phyloP scores from a whole-genome alignment of 2,329 filamentous ascomycete species.

The Nemania abortiva region DNA sequence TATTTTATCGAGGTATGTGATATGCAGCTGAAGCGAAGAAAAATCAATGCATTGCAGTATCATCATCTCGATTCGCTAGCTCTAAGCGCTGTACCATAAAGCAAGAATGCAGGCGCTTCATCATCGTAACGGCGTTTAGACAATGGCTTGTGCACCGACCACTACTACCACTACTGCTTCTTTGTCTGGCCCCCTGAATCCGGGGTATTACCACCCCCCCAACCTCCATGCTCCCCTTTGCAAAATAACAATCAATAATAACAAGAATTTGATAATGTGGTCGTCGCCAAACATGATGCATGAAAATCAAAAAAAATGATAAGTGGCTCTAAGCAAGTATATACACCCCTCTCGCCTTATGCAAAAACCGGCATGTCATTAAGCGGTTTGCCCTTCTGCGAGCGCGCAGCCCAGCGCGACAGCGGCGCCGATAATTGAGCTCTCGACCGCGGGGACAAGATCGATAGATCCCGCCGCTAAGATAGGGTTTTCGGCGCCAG shows the following conservation, averaged over 20 bases:
- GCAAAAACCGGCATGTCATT: background rate
- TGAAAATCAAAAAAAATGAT: background rate
- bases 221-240: background rate
- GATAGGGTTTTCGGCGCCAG: conserved; percentile 50
- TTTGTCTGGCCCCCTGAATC: background rate
- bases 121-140: conserved; percentile 7
- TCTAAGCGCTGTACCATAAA: background rate
- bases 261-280: background rate
- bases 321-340: conserved; percentile 22
- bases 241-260: background rate
- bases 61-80: background rate
- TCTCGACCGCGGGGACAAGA: conserved; percentile 78
- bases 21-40: conserved; percentile 5
- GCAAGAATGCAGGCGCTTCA: background rate
- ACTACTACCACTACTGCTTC: background rate
- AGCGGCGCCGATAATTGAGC: conserved; percentile 79
- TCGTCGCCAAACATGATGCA: conserved; percentile 10
- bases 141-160: conserved; percentile 8
- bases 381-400: conserved; percentile 5
- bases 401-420: conserved; percentile 70
- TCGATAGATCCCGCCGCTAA: conserved; percentile 59
- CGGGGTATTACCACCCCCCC: conserved; percentile 5
- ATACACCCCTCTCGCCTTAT: conserved; percentile 23
- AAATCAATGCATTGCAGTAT: conserved; percentile 17
- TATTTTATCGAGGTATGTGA: conserved; percentile 10